Percentiles rank a stretch among this genome's conserved stretches.
phyloP scores from a whole-genome alignment of 768 basidiomycete genomes.

The Boletus sp. region DNA sequence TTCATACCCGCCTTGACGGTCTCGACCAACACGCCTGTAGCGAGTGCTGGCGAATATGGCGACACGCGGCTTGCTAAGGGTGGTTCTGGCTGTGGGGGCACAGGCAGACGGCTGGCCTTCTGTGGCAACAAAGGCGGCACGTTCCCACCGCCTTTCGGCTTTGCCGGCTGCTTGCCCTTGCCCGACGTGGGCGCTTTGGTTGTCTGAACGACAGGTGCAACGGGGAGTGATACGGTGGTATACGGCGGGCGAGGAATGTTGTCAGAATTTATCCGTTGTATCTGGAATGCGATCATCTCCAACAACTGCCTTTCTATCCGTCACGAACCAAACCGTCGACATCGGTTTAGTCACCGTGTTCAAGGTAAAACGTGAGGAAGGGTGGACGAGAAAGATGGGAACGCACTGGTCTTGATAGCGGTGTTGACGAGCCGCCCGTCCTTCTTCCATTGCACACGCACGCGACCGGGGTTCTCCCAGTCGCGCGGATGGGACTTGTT shows the following conservation, averaged over 20 bases:
- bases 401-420: constrained; percentile 73
- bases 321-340: neutral
- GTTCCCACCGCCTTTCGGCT: constrained; percentile 42
- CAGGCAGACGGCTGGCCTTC: constrained; percentile 48
- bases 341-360: neutral
- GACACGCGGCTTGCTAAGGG: constrained; percentile 72
- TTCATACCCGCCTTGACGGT: constrained; percentile 86
- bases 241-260: constrained; percentile 65
- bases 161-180: constrained; percentile 52
- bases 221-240: constrained; percentile 32
- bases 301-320: constrained; percentile 74
- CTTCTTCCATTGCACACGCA: constrained; percentile 90
- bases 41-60: constrained; percentile 73
- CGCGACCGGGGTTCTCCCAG: constrained; percentile 97
- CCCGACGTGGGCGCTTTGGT: constrained; percentile 31
- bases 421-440: constrained; percentile 65
- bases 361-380: neutral
- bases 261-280: constrained; percentile 72
- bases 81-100: constrained; percentile 75
- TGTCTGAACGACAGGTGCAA: constrained; percentile 29
- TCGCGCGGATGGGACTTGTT: constrained; percentile 90
- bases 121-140: constrained; percentile 25
- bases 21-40: constrained; percentile 75
- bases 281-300: constrained; percentile 68
- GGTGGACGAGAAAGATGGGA: neutral